Base-by-base conservation (phyloP, 371 early-diverging fungal species). In the Syncephalis plumigaleata region DNA sequence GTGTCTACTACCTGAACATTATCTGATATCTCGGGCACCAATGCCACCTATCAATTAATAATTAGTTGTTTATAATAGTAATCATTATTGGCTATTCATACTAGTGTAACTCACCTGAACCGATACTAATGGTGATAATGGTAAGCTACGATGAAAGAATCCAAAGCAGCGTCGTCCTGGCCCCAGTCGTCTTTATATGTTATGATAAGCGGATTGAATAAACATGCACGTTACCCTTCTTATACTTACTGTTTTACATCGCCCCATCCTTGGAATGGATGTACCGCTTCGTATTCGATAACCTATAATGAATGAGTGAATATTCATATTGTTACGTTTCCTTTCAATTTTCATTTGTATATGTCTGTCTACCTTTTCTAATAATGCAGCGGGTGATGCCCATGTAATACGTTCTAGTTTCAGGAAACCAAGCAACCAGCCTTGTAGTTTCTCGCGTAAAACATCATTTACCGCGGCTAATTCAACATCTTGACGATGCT, bases 321-420 rank as follows among this genome's bases (percentile, higher is more conserved):
- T 36, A 36, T 37, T 22, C n/a, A 11, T n/a, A n/a, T n/a, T n/a
- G n/a, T n/a, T n/a, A n/a, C n/a, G n/a, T n/a, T n/a, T n/a, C n/a
- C n/a, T n/a, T n/a, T n/a, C n/a, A n/a, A n/a, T n/a, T n/a, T 25
- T 31, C 13, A 31, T 26, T 20, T n/a, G n/a, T n/a, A n/a, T n/a
- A n/a, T n/a, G n/a, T n/a, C n/a, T n/a, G n/a, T n/a, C 50, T 51
- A 81, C 81, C 64, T 81, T 84, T 59, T 90, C 88, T 18, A 90
- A 64, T 5, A 82, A 55, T 22, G 61, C 66, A 1, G 82, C 85
- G 1, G 84, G 77, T 11, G 75, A 75, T 53, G 71, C 65, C 88
- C 87, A 87, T 0, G 84, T 80, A 9, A 89, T 65, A 16, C 79
- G 64, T 44, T 81, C 75, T 17, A 87, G 65, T 38, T 78, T 79